Conservation (phyloP, 176 grass and related monocot genomes). For the Phyllostachys edulis region DNA sequence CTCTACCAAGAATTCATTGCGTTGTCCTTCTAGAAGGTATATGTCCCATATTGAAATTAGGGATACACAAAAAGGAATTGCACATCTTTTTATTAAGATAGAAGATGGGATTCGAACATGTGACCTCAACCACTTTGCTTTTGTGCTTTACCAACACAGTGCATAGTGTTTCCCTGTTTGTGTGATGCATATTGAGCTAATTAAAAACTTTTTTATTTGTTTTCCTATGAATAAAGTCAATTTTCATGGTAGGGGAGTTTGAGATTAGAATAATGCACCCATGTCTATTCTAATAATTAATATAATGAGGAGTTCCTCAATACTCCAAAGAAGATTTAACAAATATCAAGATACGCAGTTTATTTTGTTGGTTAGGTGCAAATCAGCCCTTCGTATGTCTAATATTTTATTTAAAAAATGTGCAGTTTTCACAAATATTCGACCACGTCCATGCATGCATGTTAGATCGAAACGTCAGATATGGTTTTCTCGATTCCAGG, state of each 20-base stretch:
- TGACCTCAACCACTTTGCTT: background rate
- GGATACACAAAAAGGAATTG: background rate
- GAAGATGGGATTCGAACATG: background rate
- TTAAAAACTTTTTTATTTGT: background rate
- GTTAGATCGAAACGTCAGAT: background rate
- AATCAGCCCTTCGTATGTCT: background rate
- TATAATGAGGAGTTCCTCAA: background rate
- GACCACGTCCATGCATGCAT: background rate
- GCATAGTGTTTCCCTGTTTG: background rate
- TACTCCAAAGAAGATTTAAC: background rate
- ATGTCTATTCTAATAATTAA: background rate
- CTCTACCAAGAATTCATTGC: constrained; percentile 11
- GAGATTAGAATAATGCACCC: background rate
- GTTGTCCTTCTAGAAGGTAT: constrained; percentile 14
- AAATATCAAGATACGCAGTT: background rate
- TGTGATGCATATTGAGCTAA: background rate
- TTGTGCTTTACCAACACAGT: background rate
- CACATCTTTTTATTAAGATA: background rate
- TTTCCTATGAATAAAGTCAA: background rate
- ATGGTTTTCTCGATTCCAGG: background rate
- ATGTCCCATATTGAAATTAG: background rate
- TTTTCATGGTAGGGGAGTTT: background rate
- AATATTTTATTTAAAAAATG: background rate
- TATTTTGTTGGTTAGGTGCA: background rate
- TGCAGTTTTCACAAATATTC: background rate